These are phyloP conservation scores for Penicillium lividum DNA, from an alignment of 495 filamentous ascomycete genomes.

Conservation along the genomic window DNA sequence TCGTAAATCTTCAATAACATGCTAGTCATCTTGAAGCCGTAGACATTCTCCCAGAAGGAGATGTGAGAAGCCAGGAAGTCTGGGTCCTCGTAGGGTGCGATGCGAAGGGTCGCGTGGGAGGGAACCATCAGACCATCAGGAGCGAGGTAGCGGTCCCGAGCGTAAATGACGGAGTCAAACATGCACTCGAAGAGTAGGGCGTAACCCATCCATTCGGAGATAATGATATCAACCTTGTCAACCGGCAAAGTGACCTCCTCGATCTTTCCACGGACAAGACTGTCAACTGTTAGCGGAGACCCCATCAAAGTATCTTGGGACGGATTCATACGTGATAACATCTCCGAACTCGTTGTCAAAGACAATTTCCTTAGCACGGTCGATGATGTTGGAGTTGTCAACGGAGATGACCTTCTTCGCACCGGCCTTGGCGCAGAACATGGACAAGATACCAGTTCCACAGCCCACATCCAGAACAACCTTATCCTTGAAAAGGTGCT, in stretches of 20 bases:
- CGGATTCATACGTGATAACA: constrained; percentile 65
- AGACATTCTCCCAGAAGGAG: constrained; percentile 70
- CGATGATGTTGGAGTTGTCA: constrained; percentile 91
- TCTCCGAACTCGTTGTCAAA: constrained; percentile 76
- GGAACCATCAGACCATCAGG: constrained; percentile 84
- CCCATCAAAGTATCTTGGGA: neutral
- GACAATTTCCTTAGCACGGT: constrained; percentile 82
- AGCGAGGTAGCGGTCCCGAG: constrained; percentile 79
- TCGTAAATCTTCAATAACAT: constrained; percentile 61
- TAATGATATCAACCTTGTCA: constrained; percentile 86
- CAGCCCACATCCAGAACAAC: constrained; percentile 91
- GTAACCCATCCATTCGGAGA: constrained; percentile 99
- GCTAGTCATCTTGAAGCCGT: constrained; percentile 58
- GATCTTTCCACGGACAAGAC: constrained; percentile 81
- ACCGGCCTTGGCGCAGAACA: constrained; percentile 91
- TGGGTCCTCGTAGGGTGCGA: constrained; percentile 82
- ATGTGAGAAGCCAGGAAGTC: constrained; percentile 70
- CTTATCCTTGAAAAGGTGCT: constrained; percentile 87
- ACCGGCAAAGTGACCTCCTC: constrained; percentile 84
- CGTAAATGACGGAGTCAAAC: constrained; percentile 90
- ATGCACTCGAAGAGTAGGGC: constrained; percentile 91
- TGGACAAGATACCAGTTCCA: constrained; percentile 88
- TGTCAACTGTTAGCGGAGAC: constrained; percentile 23
- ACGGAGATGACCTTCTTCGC: constrained; percentile 89
- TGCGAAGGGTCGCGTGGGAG: constrained; percentile 81